phyloP scores from a whole-genome alignment of 148 eudicot species.

The Heliosperma pusillum region DNA sequence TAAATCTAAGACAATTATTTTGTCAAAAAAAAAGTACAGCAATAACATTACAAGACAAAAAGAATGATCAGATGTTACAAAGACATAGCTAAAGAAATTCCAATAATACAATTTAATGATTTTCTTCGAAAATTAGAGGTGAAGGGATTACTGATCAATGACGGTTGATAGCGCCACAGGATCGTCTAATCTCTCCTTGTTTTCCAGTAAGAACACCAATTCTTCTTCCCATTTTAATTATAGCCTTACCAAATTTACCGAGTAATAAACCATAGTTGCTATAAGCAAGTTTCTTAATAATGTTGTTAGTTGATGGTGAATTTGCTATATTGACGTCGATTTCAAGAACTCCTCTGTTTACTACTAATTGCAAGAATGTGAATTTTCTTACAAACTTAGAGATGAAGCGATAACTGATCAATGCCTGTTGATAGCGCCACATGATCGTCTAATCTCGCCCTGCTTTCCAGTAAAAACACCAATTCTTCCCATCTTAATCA shows the following conservation, averaged over 20 bases:
- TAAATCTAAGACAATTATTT: not conserved
- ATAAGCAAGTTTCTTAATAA: slow-evolving; percentile 38
- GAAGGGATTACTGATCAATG: not conserved
- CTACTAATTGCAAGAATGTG: slow-evolving; percentile 28
- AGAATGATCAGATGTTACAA: slow-evolving; percentile 6
- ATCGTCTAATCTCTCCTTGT: slow-evolving; percentile 53
- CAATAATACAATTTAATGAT: not conserved
- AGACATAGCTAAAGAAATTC: not conserved
- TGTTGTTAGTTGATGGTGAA: slow-evolving; percentile 35
- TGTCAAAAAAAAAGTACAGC: not conserved
- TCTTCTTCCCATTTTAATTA: slow-evolving; percentile 52
- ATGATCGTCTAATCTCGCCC: no score
- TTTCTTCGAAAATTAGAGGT: no score
- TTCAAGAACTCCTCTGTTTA: slow-evolving; percentile 37
- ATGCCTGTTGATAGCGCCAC: no score
- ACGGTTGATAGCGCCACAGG: slow-evolving; percentile 42
- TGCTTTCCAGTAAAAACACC: no score
- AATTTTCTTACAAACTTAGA: no score
- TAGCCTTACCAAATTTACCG: slow-evolving; percentile 50
- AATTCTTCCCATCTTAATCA: no score
- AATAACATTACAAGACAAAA: not conserved
- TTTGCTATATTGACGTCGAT: slow-evolving; percentile 50
- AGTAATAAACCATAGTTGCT: slow-evolving; percentile 30
- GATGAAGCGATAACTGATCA: not conserved
- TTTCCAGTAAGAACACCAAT: slow-evolving; percentile 49